phyloP scores from a whole-genome alignment of 2,329 filamentous ascomycete genomes.

The Beauveria bassiana region DNA sequence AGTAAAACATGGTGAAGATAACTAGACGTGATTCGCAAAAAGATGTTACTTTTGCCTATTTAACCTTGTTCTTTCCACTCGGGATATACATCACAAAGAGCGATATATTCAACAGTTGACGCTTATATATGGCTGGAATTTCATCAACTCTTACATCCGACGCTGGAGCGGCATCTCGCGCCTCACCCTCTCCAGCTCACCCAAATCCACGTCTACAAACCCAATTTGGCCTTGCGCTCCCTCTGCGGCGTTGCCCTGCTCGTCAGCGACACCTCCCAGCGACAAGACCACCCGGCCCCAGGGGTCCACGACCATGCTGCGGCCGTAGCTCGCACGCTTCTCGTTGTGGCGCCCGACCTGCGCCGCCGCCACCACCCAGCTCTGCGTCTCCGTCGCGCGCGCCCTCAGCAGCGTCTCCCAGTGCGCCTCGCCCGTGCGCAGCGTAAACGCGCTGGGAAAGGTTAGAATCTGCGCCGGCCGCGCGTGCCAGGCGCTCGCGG shows the following conservation, averaged over 20 bases:
- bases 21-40: neutral
- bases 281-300: slow-evolving; percentile 72
- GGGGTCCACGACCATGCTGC: slow-evolving; percentile 77
- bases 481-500: slow-evolving; percentile 22
- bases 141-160: slow-evolving; percentile 33
- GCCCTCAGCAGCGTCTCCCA: slow-evolving; percentile 76
- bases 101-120: neutral
- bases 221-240: slow-evolving; percentile 39
- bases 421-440: slow-evolving; percentile 76
- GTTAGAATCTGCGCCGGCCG: slow-evolving; percentile 63
- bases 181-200: slow-evolving; percentile 38
- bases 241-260: slow-evolving; percentile 31
- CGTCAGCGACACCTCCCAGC: slow-evolving; percentile 47
- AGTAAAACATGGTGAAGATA: neutral
- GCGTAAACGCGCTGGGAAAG: slow-evolving; percentile 86
- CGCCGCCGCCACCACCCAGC: slow-evolving; percentile 79
- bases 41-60: no score
- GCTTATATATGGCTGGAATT: neutral
- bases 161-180: slow-evolving; percentile 44
- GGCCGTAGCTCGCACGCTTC: slow-evolving; percentile 74
- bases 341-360: slow-evolving; percentile 67
- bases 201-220: slow-evolving; percentile 47
- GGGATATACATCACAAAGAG: slow-evolving; percentile 5
- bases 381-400: slow-evolving; percentile 81
- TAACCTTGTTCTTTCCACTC: neutral